phyloP scores from a whole-genome alignment of 164 flowering plant species.

The Echeveria elegans region DNA sequence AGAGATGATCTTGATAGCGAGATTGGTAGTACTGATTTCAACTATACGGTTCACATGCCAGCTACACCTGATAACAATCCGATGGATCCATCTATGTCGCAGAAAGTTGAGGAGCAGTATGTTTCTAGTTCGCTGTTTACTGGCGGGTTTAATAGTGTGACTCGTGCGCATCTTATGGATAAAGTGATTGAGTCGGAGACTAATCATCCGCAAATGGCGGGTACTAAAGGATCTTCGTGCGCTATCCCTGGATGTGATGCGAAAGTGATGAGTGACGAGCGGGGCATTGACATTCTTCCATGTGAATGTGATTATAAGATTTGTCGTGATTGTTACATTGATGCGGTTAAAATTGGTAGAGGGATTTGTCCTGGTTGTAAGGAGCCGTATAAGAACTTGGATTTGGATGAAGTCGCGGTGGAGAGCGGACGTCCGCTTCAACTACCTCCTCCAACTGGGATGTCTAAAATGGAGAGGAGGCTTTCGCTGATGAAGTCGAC shows the following conservation, averaged over 20 bases:
- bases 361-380: conserved; percentile 62
- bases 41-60: conserved; percentile 58
- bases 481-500: conserved; percentile 61
- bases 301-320: conserved; percentile 69
- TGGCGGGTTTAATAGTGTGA: conserved; percentile 47
- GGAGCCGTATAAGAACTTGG: conserved; percentile 46
- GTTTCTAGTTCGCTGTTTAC: conserved; percentile 58
- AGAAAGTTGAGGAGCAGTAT: conserved; percentile 62
- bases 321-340: conserved; percentile 56
- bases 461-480: conserved; percentile 50
- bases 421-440: conserved; percentile 30
- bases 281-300: conserved; percentile 52
- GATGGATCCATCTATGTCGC: conserved; percentile 36
- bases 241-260: conserved; percentile 55
- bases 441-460: conserved; percentile 32
- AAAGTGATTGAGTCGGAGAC: conserved; percentile 55
- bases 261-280: conserved; percentile 56
- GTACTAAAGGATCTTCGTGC: conserved; percentile 56
- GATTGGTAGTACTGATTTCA: conserved; percentile 34
- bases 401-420: conserved; percentile 31
- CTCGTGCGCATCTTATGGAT: conserved; percentile 66
- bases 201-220: conserved; percentile 65
- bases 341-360: conserved; percentile 43
- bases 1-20: conserved; percentile 72
- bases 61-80: conserved; percentile 68